Base-by-base conservation (phyloP, 257 asterid genomes). In the Phtheirospermum japonicum region DNA sequence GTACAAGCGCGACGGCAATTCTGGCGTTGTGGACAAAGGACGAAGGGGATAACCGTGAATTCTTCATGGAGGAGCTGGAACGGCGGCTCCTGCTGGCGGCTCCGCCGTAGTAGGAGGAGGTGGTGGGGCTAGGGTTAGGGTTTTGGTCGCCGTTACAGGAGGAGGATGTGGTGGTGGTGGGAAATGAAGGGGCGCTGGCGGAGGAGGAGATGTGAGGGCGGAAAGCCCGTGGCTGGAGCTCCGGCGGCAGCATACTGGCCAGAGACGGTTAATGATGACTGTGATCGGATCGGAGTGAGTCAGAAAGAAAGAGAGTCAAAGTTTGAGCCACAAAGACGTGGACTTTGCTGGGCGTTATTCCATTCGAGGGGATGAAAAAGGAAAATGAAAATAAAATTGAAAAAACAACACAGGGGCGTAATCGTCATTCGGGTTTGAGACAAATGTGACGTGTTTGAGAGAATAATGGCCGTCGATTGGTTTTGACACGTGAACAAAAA, bases 221-320 rank as follows among this genome's bases (percentile, higher is more conserved):
- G 85, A 82, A 82, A 12, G 94, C 48, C 73, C 93, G 88, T 30
- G 99, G 73, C 66, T 93, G 94, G 69, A 93, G 95, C 87, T 93
- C 99, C 87, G 94, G 93, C 81, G 88, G 89, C 59, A 90, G 80
- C 98, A 87, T 87, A 14, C 55, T 56, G 68, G 77, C 83, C 85
- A 80, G 77, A 72, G 74, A 46, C 71, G 72, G 65, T 4, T 76
- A n/a, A 13, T 1, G 67, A 67, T 56, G 52, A 61, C 59, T 42
- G 62, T 51, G 78, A 76, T 71, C 65, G 70, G 85, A 74, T 79
- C 79, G 82, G 75, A 57, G 76, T 59, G 70, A 65, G 81, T 48
- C 4, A 19, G 17, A 32, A 30, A 32, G 30, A n/a, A 54, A 40
- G 13, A 59, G 67, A 72, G 78, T 78, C 83, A 75, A 75, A 75